Percentiles rank a stretch among this genome's conserved stretches.
Conservation (phyloP, 208 protist genomes). For the Trypanosoma vivax region DNA sequence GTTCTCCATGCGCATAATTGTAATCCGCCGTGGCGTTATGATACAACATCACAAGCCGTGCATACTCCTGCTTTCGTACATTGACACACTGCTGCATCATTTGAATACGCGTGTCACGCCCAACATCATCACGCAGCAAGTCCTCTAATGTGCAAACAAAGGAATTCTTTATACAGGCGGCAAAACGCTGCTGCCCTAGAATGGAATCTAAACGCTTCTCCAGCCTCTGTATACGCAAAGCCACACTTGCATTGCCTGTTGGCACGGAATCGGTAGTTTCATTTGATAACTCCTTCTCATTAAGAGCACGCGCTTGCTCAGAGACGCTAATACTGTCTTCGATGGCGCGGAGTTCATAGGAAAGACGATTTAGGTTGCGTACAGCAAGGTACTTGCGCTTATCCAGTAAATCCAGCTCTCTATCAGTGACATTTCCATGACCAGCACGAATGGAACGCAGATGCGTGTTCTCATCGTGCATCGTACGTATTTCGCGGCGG, state of each 20-base stretch:
- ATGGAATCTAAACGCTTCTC: slow-evolving; percentile 89
- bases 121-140: slow-evolving; percentile 54
- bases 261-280: slow-evolving; percentile 11
- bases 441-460: slow-evolving; percentile 46
- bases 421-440: slow-evolving; percentile 38
- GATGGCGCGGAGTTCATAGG: slow-evolving; percentile 32
- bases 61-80: slow-evolving; percentile 81
- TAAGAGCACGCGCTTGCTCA: slow-evolving; percentile 2
- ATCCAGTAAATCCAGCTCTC: slow-evolving; percentile 43
- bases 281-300: neutral
- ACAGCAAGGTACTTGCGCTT: slow-evolving; percentile 36
- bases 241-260: slow-evolving; percentile 41
- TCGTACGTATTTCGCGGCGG: slow-evolving; percentile 35
- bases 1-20: slow-evolving; percentile 34
- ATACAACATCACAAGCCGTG: slow-evolving; percentile 84
- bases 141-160: slow-evolving; percentile 80
- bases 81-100: slow-evolving; percentile 56
- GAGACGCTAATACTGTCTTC: neutral
- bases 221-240: slow-evolving; percentile 77
- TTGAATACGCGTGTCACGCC: slow-evolving; percentile 57
- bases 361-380: slow-evolving; percentile 39
- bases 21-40: slow-evolving; percentile 66
- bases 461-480: slow-evolving; percentile 56
- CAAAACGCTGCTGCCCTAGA: slow-evolving; percentile 83
- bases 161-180: slow-evolving; percentile 65